Evolutionary conservation across 2,329 filamentous ascomycete species (phyloP).

Genomic region (Neofusicoccum umdonicola): DNA sequence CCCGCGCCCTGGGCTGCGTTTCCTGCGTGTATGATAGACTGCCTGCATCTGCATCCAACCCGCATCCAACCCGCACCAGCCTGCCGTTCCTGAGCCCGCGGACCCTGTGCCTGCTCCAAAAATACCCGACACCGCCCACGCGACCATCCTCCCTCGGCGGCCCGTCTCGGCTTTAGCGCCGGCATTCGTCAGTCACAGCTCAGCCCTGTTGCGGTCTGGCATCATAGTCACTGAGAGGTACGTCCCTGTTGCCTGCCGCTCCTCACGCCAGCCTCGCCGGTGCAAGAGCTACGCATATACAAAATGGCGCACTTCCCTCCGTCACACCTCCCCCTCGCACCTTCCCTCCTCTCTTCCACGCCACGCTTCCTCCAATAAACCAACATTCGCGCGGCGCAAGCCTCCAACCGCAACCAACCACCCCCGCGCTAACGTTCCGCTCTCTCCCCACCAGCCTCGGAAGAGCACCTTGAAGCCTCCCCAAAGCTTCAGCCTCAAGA

Average conservation of each 20-base stretch:
- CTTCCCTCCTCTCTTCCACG: not conserved
- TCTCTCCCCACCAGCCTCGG: not conserved
- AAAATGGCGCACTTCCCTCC: constrained; percentile 1
- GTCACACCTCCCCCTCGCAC: not conserved
- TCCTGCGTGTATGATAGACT: too few species aligned
- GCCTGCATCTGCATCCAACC: not conserved
- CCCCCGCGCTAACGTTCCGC: not conserved
- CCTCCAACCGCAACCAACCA: not conserved
- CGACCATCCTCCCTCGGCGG: not conserved
- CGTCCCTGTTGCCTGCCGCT: constrained; percentile 5
- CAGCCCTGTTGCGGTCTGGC: constrained; percentile 5
- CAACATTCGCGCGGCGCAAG: not conserved
- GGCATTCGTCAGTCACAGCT: constrained; percentile 5
- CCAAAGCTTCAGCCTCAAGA: not conserved
- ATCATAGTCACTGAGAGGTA: not conserved
- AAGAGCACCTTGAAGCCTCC: not conserved
- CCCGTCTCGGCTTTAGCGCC: constrained; percentile 11
- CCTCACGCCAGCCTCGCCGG: not conserved
- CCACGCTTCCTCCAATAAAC: not conserved
- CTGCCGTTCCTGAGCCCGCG: not conserved
- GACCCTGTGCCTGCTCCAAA: not conserved
- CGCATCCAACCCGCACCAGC: not conserved
- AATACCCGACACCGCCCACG: not conserved
- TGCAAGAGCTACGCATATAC: not conserved
- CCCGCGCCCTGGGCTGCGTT: not conserved